phyloP scores from a whole-genome alignment of 768 basidiomycete species.

The Tylopilus balloui region DNA sequence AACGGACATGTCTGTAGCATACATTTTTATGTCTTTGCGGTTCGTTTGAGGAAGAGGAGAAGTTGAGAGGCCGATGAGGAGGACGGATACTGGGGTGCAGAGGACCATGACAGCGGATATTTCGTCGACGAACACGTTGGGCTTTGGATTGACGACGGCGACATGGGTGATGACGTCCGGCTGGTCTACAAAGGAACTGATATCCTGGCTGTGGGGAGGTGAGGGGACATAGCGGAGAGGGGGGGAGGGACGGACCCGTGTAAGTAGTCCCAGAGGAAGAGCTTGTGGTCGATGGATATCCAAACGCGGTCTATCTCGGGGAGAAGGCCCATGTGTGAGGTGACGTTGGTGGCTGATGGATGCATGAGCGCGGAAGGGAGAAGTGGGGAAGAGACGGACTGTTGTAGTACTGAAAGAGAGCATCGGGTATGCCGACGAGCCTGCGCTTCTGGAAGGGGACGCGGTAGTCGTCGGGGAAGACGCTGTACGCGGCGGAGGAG shows the following conservation, averaged over 20 bases:
- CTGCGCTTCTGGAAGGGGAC: constrained; percentile 78
- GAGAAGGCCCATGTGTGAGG: constrained; percentile 85
- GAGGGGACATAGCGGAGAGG: constrained; percentile 1
- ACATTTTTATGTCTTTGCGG: constrained; percentile 79
- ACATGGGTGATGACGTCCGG: constrained; percentile 87
- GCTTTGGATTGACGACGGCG: constrained; percentile 80
- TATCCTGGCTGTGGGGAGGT: constrained; percentile 60
- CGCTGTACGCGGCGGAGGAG: constrained; percentile 73
- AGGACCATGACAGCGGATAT: constrained; percentile 86
- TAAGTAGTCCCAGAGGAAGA: constrained; percentile 95
- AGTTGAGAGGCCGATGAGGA: constrained; percentile 76
- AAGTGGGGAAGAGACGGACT: constrained; percentile 40
- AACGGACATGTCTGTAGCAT: constrained; percentile 81
- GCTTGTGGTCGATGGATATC: constrained; percentile 91
- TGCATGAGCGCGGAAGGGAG: constrained; percentile 10
- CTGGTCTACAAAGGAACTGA: constrained; percentile 89
- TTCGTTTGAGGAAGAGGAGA: constrained; percentile 40
- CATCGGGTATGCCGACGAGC: constrained; percentile 73
- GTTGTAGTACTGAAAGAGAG: constrained; percentile 73
- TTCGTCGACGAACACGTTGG: constrained; percentile 86
- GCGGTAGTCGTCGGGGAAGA: constrained; percentile 72
- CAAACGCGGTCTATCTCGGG: constrained; percentile 92
- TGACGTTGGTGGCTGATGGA: constrained; percentile 55
- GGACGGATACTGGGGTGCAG: constrained; percentile 78
- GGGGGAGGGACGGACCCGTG: constrained; percentile 63